A percentile compares a stretch with the other conserved stretches of the same genome.
Conservation (phyloP, 352 stramenopile species). For the Plasmopara muralis region DNA sequence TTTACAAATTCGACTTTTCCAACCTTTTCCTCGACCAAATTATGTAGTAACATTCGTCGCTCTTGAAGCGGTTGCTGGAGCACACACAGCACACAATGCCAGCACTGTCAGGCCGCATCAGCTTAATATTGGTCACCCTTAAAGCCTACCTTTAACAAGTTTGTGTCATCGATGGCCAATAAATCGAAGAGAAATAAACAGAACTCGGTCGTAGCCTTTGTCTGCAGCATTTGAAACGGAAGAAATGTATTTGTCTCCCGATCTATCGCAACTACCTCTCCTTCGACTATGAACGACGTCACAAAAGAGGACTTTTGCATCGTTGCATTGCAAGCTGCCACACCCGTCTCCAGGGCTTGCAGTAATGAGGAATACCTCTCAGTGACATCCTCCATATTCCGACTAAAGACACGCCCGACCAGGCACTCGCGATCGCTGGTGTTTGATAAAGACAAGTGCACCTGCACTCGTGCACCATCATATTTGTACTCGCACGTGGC, state of each 20-base stretch:
- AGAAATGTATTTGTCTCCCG: slow-evolving; percentile 37
- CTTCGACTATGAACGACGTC: slow-evolving; percentile 56
- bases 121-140: background rate
- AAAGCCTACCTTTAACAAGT: slow-evolving; percentile 33
- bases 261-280: slow-evolving; percentile 71
- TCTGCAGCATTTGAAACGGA: slow-evolving; percentile 77
- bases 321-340: slow-evolving; percentile 10
- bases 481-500: slow-evolving; percentile 83
- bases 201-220: slow-evolving; percentile 61
- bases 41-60: slow-evolving; percentile 34
- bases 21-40: slow-evolving; percentile 23
- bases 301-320: slow-evolving; percentile 6
- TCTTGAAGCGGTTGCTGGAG: slow-evolving; percentile 35
- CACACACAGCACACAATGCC: slow-evolving; percentile 2
- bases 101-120: background rate
- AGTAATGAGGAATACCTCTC: slow-evolving; percentile 57
- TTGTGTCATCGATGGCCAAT: slow-evolving; percentile 44
- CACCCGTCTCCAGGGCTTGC: slow-evolving; percentile 29
- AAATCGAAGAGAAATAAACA: slow-evolving; percentile 79
- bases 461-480: slow-evolving; percentile 70
- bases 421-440: background rate
- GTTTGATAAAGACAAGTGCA: slow-evolving; percentile 39
- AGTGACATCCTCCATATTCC: slow-evolving; percentile 79
- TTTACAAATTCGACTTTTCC: slow-evolving; percentile 65
- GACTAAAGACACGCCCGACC: slow-evolving; percentile 63